Conservation (phyloP, 2,329 filamentous ascomycete species). For the Aaosphaeria arxii region DNA sequence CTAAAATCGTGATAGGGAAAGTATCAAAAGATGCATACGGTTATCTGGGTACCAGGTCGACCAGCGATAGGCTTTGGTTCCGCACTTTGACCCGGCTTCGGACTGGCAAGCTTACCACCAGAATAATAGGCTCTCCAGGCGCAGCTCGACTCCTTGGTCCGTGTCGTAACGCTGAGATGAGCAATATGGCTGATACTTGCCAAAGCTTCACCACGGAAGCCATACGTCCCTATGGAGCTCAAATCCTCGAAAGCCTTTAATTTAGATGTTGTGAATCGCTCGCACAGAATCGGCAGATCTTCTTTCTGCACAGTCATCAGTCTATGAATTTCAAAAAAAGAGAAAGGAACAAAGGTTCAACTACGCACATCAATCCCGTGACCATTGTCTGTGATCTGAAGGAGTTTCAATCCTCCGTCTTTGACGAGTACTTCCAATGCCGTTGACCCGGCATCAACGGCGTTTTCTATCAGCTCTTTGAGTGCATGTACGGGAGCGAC, state of each 20-base stretch:
- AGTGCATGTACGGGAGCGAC: conserved; percentile 93
- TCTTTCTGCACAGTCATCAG: conserved; percentile 62
- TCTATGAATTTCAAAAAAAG: neutral
- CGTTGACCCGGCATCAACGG: conserved; percentile 95
- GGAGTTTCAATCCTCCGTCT: conserved; percentile 88
- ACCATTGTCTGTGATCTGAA: conserved; percentile 97
- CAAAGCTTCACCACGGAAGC: conserved; percentile 94
- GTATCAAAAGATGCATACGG: conserved; percentile 47
- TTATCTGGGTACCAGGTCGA: conserved; percentile 87
- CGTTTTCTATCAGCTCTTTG: conserved; percentile 95
- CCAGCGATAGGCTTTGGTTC: conserved; percentile 88
- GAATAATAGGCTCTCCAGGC: conserved; percentile 90
- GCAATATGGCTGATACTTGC: conserved; percentile 99
- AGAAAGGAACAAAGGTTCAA: neutral
- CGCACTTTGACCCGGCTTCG: conserved; percentile 81
- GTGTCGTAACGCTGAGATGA: conserved; percentile 91
- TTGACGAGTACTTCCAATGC: conserved; percentile 88
- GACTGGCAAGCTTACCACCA: conserved; percentile 73
- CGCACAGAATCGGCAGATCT: conserved; percentile 86
- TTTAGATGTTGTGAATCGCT: conserved; percentile 96
- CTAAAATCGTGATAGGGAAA: neutral
- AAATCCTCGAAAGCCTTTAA: conserved; percentile 91
- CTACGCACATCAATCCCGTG: conserved; percentile 81
- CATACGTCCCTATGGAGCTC: conserved; percentile 86
- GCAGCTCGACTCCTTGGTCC: conserved; percentile 80